These are phyloP conservation scores for Cryptomeria japonica DNA, from an alignment of 75 land plant species.

Conservation along the genomic window DNA sequence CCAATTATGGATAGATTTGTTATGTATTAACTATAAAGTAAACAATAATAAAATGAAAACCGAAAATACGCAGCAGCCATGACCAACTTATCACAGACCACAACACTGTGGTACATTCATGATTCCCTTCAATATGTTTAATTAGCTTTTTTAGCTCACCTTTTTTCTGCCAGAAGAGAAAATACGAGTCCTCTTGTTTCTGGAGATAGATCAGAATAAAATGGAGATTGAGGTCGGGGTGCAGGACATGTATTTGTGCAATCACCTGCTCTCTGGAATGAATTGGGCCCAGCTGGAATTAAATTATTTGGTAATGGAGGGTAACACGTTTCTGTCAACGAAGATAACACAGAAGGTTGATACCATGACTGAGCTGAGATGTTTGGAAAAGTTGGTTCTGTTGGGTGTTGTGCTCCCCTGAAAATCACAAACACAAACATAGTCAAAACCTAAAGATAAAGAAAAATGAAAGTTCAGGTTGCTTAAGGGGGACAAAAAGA, in stretches of 20 bases:
- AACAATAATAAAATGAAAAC: background rate
- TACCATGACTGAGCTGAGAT: conserved; percentile 67
- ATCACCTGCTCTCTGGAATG: background rate
- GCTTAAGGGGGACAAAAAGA: background rate
- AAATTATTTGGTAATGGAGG: conserved; percentile 37
- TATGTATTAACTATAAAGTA: background rate
- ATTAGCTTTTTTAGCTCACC: conserved; percentile 26
- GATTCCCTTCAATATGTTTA: background rate
- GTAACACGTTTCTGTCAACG: conserved; percentile 37
- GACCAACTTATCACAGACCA: background rate
- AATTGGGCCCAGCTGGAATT: conserved; percentile 10
- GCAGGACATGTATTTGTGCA: conserved; percentile 1
- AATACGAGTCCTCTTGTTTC: conserved; percentile 47
- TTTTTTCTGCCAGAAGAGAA: conserved; percentile 50
- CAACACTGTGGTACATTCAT: background rate
- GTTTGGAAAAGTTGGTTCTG: conserved; percentile 38
- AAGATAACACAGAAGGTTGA: conserved; percentile 53
- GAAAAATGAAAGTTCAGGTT: background rate
- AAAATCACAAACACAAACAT: background rate
- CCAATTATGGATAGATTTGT: background rate
- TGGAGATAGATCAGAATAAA: conserved; percentile 45
- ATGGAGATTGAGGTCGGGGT: conserved; percentile 27
- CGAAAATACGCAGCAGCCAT: background rate
- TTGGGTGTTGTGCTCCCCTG: conserved; percentile 62
- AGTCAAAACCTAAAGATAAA: background rate